Conservation (phyloP, 2,329 filamentous ascomycete genomes). For the Colletotrichum somersetense region DNA sequence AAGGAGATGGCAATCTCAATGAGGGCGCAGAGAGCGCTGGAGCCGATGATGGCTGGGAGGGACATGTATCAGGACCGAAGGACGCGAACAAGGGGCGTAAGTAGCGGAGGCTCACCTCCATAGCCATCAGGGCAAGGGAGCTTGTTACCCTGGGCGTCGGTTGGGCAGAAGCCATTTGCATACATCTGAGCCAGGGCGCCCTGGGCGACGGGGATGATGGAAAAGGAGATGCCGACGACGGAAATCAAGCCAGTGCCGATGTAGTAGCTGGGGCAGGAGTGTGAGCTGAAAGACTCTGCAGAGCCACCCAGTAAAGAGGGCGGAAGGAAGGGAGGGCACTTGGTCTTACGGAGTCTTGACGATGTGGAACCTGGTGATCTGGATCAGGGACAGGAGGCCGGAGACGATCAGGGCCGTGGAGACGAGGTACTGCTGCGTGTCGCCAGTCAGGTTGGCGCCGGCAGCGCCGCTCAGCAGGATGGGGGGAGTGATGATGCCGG, state of each 20-base stretch:
- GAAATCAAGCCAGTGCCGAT: conserved; percentile 84
- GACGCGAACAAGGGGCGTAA: not conserved
- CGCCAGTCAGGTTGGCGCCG: conserved; percentile 72
- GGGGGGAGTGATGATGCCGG: conserved; percentile 81
- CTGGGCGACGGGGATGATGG: conserved; percentile 79
- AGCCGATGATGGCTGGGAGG: conserved; percentile 79
- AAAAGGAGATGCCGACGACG: conserved; percentile 83
- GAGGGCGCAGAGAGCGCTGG: conserved; percentile 72
- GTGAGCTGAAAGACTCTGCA: conserved; percentile 15
- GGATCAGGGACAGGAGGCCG: conserved; percentile 78
- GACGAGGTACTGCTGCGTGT: conserved; percentile 80
- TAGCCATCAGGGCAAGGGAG: conserved; percentile 83
- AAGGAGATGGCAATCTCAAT: conserved; percentile 82
- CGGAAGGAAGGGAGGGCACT: not conserved
- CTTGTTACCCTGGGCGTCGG: conserved; percentile 70
- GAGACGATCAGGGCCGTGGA: conserved; percentile 84
- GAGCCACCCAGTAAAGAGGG: no score
- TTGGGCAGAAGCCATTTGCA: conserved; percentile 74
- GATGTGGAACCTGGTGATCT: conserved; percentile 83
- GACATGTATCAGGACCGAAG: conserved; percentile 17
- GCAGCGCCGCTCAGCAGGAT: conserved; percentile 74
- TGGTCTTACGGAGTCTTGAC: conserved; percentile 69
- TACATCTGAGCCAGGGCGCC: conserved; percentile 85
- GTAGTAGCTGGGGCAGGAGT: conserved; percentile 68
- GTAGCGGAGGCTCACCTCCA: conserved; percentile 58